Evolutionary conservation across 2,329 filamentous ascomycete genomes (phyloP).

Genomic region (Malbranchea zuffiana): DNA sequence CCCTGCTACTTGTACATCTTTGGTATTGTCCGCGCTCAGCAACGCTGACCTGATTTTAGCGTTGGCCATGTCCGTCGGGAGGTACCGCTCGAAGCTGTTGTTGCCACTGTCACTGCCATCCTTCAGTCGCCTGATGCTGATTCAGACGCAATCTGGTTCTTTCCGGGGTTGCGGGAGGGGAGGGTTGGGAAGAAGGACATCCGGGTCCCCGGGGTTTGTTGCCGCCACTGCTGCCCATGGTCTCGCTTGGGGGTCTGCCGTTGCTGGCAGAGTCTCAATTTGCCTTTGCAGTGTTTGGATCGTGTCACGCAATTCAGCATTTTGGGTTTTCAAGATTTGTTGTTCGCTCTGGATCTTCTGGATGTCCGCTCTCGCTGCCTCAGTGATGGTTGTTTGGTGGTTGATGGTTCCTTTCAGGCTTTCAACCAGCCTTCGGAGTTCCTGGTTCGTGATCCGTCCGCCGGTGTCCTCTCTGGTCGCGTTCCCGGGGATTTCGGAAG

Average conservation of each 20-base stretch:
- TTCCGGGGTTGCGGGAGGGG: background rate
- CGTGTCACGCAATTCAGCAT: background rate
- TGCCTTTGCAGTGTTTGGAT: no score
- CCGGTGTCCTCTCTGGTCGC: background rate
- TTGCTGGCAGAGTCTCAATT: no score
- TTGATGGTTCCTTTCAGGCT: background rate
- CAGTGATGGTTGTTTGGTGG: no score
- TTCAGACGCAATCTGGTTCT: background rate
- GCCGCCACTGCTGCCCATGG: no score
- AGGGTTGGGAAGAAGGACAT: background rate
- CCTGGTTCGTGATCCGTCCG: background rate
- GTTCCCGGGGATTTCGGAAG: background rate
- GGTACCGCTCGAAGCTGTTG: background rate
- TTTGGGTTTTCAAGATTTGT: conserved; percentile 1
- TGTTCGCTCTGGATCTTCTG: no score
- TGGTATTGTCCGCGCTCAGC: conserved; percentile 5
- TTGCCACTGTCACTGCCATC: background rate
- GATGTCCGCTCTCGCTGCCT: no score
- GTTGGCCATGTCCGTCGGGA: background rate
- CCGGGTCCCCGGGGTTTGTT: no score
- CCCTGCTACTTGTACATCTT: conserved; percentile 13
- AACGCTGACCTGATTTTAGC: background rate
- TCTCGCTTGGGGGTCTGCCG: no score
- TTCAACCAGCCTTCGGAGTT: background rate
- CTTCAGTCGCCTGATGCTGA: background rate